phyloP scores from a whole-genome alignment of 305 asterid species.

The Lippia alba region DNA sequence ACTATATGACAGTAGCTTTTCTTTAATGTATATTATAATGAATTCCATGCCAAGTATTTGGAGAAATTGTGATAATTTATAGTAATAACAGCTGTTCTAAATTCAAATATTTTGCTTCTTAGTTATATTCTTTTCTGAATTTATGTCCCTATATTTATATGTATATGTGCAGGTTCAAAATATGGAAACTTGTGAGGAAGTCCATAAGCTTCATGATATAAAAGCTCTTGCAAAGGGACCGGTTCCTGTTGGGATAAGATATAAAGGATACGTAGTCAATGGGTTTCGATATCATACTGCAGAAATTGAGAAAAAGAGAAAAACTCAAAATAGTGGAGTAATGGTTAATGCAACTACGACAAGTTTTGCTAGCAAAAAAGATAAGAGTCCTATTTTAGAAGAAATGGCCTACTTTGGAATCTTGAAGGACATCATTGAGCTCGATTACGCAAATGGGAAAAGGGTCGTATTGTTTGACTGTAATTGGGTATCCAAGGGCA shows the following conservation, averaged over 20 bases:
- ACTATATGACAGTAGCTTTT: no score
- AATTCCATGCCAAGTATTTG: no score
- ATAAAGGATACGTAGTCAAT: background rate
- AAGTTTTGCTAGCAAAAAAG: background rate
- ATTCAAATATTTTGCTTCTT: no score
- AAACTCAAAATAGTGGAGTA: background rate
- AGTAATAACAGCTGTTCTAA: no score
- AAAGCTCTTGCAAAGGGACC: background rate
- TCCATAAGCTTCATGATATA: background rate
- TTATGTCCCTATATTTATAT: no score
- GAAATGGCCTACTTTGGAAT: background rate
- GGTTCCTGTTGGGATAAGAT: background rate
- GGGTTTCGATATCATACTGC: background rate
- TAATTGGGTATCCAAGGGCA: no score
- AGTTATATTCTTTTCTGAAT: no score
- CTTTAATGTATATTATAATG: no score
- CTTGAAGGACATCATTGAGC: background rate
- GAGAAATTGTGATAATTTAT: no score
- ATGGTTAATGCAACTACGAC: background rate
- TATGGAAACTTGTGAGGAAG: background rate
- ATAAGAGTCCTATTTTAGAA: background rate
- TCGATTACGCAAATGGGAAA: background rate
- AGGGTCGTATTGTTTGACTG: no score
- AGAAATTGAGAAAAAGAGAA: conserved; percentile 2
- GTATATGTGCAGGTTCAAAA: background rate